Conservation (phyloP, 179 eudicot species). For the Heliamphora pulchella region DNA sequence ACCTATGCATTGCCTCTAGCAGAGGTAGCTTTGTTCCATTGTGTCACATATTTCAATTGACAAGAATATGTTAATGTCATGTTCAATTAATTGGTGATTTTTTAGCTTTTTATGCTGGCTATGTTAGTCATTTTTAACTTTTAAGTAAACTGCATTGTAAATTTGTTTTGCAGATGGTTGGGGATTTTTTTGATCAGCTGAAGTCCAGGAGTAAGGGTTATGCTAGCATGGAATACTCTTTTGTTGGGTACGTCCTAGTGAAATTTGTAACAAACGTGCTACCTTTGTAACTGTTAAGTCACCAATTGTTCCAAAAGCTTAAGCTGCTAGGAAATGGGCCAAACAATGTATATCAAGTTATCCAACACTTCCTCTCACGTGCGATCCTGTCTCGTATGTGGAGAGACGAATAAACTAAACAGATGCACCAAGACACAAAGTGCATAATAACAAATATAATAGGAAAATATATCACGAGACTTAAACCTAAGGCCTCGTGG, state of each 20-base stretch:
- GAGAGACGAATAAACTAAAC: no score
- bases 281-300: no score
- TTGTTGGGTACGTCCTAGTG: conserved; percentile 54
- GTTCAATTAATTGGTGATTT: neutral
- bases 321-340: no score
- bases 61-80: neutral
- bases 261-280: neutral
- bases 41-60: neutral
- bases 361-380: no score
- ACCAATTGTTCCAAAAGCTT: no score
- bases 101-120: neutral
- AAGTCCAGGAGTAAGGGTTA: conserved; percentile 97
- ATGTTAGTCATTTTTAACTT: neutral
- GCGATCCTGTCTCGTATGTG: no score
- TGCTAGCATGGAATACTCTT: conserved; percentile 94
- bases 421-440: no score
- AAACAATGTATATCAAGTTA: no score
- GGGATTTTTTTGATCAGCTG: conserved; percentile 96
- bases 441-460: no score
- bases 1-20: conserved; percentile 76
- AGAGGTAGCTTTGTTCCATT: conserved; percentile 47
- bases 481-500: no score
- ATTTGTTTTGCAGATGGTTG: conserved; percentile 70
- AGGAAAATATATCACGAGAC: no score
- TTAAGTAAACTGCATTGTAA: neutral